Conservation (phyloP, 2,329 filamentous ascomycete species). For the Dendrostoma leiphaemia region DNA sequence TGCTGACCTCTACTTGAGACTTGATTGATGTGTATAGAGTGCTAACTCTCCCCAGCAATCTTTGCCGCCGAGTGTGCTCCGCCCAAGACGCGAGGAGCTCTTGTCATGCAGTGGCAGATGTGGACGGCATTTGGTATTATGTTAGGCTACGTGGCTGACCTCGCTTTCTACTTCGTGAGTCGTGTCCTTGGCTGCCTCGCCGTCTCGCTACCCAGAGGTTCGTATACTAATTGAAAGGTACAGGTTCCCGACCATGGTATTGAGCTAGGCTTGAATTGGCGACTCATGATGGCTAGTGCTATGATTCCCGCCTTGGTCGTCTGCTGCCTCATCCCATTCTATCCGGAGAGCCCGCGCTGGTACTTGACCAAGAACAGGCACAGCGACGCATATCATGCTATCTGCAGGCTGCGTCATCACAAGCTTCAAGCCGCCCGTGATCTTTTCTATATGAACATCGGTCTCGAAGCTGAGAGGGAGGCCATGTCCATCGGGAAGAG, state of each 20-base stretch:
- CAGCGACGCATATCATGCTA: conserved; percentile 43
- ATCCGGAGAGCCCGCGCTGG: conserved; percentile 49
- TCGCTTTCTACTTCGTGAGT: conserved; percentile 55
- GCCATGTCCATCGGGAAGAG: conserved; percentile 45
- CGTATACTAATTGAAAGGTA: background rate
- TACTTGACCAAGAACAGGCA: conserved; percentile 48
- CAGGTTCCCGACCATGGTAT: conserved; percentile 47
- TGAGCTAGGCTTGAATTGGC: conserved; percentile 58
- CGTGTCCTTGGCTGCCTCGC: background rate
- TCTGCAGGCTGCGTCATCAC: conserved; percentile 45
- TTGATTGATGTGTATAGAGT: background rate
- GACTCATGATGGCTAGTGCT: conserved; percentile 67
- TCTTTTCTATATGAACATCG: conserved; percentile 54
- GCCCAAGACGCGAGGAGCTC: conserved; percentile 60
- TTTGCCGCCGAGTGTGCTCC: conserved; percentile 69
- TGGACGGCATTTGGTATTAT: conserved; percentile 52
- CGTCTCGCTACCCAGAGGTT: background rate
- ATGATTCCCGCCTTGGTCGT: conserved; percentile 60
- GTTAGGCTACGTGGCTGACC: conserved; percentile 57
- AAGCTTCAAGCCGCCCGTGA: conserved; percentile 56
- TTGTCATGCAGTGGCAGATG: conserved; percentile 61
- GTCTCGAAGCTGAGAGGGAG: conserved; percentile 55
- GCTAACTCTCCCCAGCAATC: conserved; percentile 43
- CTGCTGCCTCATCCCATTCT: conserved; percentile 49
- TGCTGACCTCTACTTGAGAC: too few species aligned